These are phyloP conservation scores for Neurospora sp. DNA, from an alignment of 495 filamentous ascomycete species.

Conservation along the genomic window DNA sequence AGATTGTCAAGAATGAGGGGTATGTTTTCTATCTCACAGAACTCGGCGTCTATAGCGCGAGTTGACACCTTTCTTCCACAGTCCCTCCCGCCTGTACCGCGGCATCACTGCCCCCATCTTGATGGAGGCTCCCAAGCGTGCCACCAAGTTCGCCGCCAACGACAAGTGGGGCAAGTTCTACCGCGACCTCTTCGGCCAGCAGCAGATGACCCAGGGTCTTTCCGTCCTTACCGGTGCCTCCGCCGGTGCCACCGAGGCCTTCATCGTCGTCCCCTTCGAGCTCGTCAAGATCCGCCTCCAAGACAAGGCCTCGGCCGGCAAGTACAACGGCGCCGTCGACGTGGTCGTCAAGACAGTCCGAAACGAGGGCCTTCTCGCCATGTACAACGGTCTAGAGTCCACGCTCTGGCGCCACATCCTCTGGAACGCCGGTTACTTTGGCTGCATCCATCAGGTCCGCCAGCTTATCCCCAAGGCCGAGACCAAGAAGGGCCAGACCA, in stretches of 20 bases:
- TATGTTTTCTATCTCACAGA: constrained; percentile 26
- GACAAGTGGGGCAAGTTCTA: constrained; percentile 95
- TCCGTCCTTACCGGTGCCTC: constrained; percentile 88
- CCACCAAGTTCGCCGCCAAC: constrained; percentile 97
- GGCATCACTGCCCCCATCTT: constrained; percentile 93
- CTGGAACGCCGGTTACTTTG: constrained; percentile 98
- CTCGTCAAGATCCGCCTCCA: constrained; percentile 94
- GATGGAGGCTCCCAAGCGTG: constrained; percentile 98
- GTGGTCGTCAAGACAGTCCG: constrained; percentile 71
- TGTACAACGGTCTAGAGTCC: constrained; percentile 95
- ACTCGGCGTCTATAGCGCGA: background rate
- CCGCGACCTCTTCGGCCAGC: constrained; percentile 66
- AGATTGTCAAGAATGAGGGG: constrained; percentile 94
- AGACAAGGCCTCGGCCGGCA: constrained; percentile 85
- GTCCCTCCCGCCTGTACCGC: constrained; percentile 82
- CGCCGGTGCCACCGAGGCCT: constrained; percentile 89
- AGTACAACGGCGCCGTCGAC: constrained; percentile 92
- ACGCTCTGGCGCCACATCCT: constrained; percentile 95
- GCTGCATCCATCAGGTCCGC: constrained; percentile 93
- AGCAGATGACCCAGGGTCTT: constrained; percentile 82
- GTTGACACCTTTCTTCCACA: constrained; percentile 24
- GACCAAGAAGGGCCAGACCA: constrained; percentile 69
- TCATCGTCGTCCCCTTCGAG: constrained; percentile 86
- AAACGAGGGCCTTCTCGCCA: constrained; percentile 71
- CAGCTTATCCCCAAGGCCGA: constrained; percentile 65